Base-by-base conservation (phyloP, 768 basidiomycete species). In the Mycena metata region DNA sequence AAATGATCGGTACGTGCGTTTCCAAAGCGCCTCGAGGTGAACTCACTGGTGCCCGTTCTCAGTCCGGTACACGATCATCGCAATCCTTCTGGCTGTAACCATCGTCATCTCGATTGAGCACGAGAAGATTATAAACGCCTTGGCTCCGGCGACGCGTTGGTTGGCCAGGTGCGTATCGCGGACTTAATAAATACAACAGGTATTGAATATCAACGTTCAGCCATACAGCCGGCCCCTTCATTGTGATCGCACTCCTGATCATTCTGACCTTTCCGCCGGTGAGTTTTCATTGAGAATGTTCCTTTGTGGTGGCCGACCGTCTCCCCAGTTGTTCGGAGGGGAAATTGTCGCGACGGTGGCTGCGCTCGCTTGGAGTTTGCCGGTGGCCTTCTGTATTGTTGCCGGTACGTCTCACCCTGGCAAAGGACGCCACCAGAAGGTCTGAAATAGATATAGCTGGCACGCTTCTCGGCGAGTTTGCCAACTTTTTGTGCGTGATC, bases 321-420 rank as follows among this genome's bases (percentile, higher is more conserved):
- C 30, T 30, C 6, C 30, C 30, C 66, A 93, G 86, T 86, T 96
- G 17, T 96, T 96, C 74, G 96, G 96, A 9, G 95, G 96, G 66
- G 96, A 97, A 83, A 92, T 97, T 63, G 83, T 97, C 39, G 93
- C 93, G 21, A 86, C 96, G 43, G 82, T 97, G 7, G 94, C 93
- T 72, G 96, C 96, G 19, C 78, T 96, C 33, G 92, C 96, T 2
- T 97, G 56, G 56, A 57, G 42, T 57, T 39, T 57, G 24, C 56
- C 56, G 93, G 93, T 94, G 93, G 3, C 81, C 35, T 49, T 57
- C 13, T 39, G 23, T 3, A 57, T 57, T n/a, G 56, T 57, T 26
- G 21, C 33, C 33, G 59, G 59, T 96, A 2, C 90, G 95, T 84
- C 75, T 85, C n/a, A 94, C 94, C 3, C 96, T 96, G 71, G 95